Evolutionary conservation across 257 asterid genomes (phyloP).

Genomic region (Ehretia macrophylla): DNA sequence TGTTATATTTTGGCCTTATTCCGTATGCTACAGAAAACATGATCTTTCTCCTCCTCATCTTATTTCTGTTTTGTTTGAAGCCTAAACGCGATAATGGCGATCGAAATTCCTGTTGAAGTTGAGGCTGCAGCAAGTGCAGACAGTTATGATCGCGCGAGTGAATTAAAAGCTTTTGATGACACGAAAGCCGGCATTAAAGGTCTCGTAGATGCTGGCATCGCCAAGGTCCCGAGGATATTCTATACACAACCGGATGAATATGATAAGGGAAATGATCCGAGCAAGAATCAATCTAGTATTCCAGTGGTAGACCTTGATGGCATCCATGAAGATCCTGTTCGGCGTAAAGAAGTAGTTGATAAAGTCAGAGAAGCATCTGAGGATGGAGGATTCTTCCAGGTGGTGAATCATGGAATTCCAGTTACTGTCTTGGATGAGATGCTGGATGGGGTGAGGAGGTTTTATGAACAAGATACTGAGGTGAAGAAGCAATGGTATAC

Average conservation of each 20-base stretch:
- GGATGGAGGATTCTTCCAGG: conserved; percentile 3
- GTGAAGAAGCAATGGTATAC: conserved; percentile 4
- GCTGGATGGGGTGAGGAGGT: not conserved
- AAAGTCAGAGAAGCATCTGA: not conserved
- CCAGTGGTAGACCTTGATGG: not conserved
- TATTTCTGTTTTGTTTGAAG: too few relatives aligned
- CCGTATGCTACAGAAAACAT: too few relatives aligned
- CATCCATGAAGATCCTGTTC: not conserved
- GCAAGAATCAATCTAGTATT: not conserved
- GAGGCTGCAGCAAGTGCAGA: too few relatives aligned
- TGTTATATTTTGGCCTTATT: too few relatives aligned
- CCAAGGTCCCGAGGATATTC: not conserved
- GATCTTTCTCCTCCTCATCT: too few relatives aligned
- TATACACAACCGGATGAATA: not conserved
- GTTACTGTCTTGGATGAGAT: not conserved
- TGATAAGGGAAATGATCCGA: not conserved
- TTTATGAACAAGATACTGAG: conserved; percentile 8
- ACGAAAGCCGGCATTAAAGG: not conserved
- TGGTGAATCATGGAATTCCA: conserved; percentile 10
- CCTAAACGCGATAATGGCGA: too few relatives aligned
- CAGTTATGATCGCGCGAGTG: not conserved
- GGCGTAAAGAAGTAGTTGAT: not conserved
- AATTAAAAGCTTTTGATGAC: not conserved
- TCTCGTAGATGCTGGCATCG: not conserved
- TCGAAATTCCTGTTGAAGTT: too few relatives aligned